phyloP scores from a whole-genome alignment of 1,139 yeast genomes.

The Casaregolazyma lundiana region DNA sequence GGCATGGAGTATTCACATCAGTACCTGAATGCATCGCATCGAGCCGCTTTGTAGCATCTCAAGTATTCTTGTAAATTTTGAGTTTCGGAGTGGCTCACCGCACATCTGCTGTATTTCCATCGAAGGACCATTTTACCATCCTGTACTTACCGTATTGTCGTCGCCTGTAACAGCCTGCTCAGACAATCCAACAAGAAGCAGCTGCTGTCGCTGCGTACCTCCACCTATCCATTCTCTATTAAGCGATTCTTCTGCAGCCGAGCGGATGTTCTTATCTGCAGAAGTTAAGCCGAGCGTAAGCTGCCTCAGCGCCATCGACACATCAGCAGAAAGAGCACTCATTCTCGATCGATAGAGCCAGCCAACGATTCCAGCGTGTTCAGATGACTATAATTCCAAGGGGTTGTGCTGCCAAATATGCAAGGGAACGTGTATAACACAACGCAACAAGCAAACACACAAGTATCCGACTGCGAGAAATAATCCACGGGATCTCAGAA shows the following conservation, averaged over 20 bases:
- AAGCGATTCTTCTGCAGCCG: conserved; percentile 71
- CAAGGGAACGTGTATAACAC: too few relatives aligned
- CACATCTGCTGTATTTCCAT: too few relatives aligned
- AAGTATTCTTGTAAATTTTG: too few relatives aligned
- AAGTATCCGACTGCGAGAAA: too few relatives aligned
- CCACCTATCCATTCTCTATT: conserved; percentile 66
- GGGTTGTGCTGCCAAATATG: not conserved
- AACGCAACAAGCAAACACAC: not conserved
- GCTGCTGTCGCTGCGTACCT: conserved; percentile 50
- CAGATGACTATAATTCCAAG: not conserved
- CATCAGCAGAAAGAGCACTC: conserved; percentile 52
- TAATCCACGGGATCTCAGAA: too few relatives aligned
- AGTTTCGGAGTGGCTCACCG: too few relatives aligned
- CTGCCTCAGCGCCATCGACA: conserved; percentile 50
- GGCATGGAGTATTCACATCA: too few relatives aligned
- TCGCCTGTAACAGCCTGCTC: conserved; percentile 67
- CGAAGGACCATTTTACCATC: too few relatives aligned
- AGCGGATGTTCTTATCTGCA: conserved; percentile 66
- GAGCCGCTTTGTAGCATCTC: too few relatives aligned
- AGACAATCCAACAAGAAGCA: conserved; percentile 72
- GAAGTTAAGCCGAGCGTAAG: conserved; percentile 70
- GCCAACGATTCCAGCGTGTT: not conserved
- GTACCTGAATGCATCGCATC: too few relatives aligned
- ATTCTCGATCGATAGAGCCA: not conserved
- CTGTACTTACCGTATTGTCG: conserved; percentile 46